Base-by-base conservation (phyloP, 2,329 filamentous ascomycete species). In the Penicillium sp. region DNA sequence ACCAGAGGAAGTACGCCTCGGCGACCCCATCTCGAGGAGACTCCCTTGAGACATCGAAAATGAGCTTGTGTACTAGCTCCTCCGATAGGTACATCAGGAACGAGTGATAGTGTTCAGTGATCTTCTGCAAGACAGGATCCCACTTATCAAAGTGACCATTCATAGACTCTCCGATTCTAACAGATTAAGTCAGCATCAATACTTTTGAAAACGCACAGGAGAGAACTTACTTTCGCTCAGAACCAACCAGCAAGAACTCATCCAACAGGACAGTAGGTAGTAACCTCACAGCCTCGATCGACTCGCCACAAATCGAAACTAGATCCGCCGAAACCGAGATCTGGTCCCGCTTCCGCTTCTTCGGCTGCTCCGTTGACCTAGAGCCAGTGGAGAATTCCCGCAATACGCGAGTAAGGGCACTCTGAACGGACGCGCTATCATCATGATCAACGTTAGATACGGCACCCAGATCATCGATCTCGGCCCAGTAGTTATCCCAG, bases 401-500 rank as follows among this genome's bases (percentile, higher is more conserved):
- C 35, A 74, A 45, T 22, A 57, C 56, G 24, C 56, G 54, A 21
- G 58, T 56, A 3, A 71, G 48, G n/a, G 59, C 57, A 2, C 51
- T 57, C 46, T 60, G 61, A n/a, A 69, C 35, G n/a, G 64, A 54
- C 6, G 54, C 54, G 39, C 45, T 48, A 11, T 59, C 61, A 22
- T 61, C 56, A 48, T 55, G 35, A 19, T 52, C 58, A 43, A 53
- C 45, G 9, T 29, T 54, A 37, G 52, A 21, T 10, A 44, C 49
- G 43, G 44, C 22, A 10, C 50, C 57, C 13, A 57, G 49, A 16
- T 60, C 61, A 33, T 80, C 78, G 21, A 87, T 70, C 37, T 77
- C 75, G 13, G 69, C 76, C 93, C 93, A 98, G 78, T 96, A 97
- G 73, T 90, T 90, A 52, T 87, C 82, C 90, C 91, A 96, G 51